Evolutionary conservation across 805 yeast species (phyloP).

Genomic region (Ogataea pignaliae): DNA sequence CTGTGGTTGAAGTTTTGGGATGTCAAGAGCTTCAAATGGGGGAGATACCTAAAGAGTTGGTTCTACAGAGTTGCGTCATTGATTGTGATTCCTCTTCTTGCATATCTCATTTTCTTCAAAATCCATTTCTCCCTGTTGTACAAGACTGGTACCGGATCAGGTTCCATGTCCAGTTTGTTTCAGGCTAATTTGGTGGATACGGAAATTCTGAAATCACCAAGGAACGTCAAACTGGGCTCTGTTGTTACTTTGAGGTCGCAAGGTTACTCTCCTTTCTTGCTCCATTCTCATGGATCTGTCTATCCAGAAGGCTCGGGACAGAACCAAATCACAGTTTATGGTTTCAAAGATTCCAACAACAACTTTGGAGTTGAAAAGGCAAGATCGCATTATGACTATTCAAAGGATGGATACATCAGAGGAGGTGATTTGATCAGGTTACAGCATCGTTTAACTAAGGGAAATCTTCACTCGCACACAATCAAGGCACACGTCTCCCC

Average conservation of each 20-base stretch:
- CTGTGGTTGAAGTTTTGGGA: constrained; percentile 89
- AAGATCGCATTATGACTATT: constrained; percentile 22
- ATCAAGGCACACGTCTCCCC: constrained; percentile 58
- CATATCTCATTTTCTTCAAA: constrained; percentile 72
- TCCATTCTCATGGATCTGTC: constrained; percentile 82
- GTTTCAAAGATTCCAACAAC: constrained; percentile 85
- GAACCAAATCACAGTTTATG: constrained; percentile 94
- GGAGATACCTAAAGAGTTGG: constrained; percentile 63
- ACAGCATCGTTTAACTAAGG: constrained; percentile 55
- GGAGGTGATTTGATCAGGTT: constrained; percentile 63
- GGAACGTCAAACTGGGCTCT: constrained; percentile 59
- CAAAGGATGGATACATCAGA: constrained; percentile 30
- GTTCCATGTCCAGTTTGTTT: constrained; percentile 68
- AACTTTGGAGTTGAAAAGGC: constrained; percentile 52
- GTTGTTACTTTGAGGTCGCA: constrained; percentile 61
- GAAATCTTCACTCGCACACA: constrained; percentile 70
- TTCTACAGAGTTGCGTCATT: constrained; percentile 55
- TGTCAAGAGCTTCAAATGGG: constrained; percentile 41
- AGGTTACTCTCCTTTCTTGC: constrained; percentile 65
- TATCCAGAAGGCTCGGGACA: constrained; percentile 93
- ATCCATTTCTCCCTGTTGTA: constrained; percentile 73
- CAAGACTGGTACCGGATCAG: constrained; percentile 78
- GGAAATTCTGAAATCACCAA: constrained; percentile 57
- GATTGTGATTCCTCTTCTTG: constrained; percentile 64
- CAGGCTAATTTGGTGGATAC: constrained; percentile 73